Base-by-base conservation (phyloP, 192 early-diverging fungal genomes). In the Backusella liffmaniae region DNA sequence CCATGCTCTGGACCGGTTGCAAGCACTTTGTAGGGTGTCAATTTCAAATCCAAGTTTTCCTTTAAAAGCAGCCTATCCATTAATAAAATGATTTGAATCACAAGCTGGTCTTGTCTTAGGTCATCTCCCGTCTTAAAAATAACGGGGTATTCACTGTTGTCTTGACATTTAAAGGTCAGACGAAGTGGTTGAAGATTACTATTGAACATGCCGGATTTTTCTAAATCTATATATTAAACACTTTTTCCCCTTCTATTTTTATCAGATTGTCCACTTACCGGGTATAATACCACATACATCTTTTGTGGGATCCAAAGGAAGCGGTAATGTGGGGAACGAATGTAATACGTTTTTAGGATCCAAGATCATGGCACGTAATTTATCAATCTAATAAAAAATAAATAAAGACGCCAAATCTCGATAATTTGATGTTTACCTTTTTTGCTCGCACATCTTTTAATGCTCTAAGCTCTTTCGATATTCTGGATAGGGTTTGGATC, bases 121-220 rank as follows among this genome's bases (percentile, higher is more conserved):
- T 99, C 98, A 78, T 99, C 98, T 8, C 98, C 98, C 0, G 93
- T 92, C 84, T 99, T 99, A 89, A 98, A 99, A 15, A 99, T 99
- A 2, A 96, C 90, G 13, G 93, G 94, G 75, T 99, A 99, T 80
- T 96, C 92, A 16, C 80, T 85, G n/a, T 92, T 95, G 82, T 97
- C 96, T 5, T 84, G 71, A 49, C 93, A 94, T 6, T 88, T 83
- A 77, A 99, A 99, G 51, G 90, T 93, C 5, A 99, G 83, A 30
- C 91, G 87, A 68, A 99, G 85, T 9, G 98, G 98, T 74, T 90
- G 87, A 75, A 99, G 82, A 65, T 90, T 93, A 80, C 93, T 95
- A 75, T 98, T 98, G 76, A 99, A 99, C 46, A 99, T 90, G 7
- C 85, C 84, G 2, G 94, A 91, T 78, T 93, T 90, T 42, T 95